Conservation (phyloP, 1,284 basidiomycete species). For the Phaffia rhodozyma region DNA sequence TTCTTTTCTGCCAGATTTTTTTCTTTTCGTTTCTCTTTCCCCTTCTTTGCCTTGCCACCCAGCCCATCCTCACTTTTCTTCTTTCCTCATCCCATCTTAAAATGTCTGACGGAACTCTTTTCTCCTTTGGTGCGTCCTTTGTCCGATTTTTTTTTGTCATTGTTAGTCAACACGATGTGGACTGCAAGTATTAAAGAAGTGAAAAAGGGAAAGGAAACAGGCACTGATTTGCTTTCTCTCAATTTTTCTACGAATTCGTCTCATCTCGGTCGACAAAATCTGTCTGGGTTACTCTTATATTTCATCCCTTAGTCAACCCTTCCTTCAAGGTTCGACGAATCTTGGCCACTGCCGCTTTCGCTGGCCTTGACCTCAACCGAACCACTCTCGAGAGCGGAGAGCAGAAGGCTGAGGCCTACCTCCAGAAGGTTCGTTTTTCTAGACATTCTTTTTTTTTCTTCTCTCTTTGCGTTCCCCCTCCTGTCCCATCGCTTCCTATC, state of each 20-base stretch:
- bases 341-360: slow-evolving; percentile 57
- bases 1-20: not conserved
- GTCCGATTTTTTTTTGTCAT: too few relatives aligned
- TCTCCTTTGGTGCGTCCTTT: not conserved
- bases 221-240: too few relatives aligned
- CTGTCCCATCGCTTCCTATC: not conserved
- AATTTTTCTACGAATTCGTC: too few relatives aligned
- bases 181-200: too few relatives aligned
- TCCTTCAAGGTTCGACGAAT: slow-evolving; percentile 40
- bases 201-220: too few relatives aligned
- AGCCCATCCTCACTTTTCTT: not conserved
- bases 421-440: slow-evolving; percentile 40
- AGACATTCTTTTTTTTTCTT: slow-evolving; percentile 19
- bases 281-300: not conserved
- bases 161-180: too few relatives aligned
- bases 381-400: slow-evolving; percentile 50
- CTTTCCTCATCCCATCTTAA: not conserved
- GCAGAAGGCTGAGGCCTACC: slow-evolving; percentile 66
- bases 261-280: not conserved
- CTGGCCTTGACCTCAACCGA: slow-evolving; percentile 55
- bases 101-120: slow-evolving; percentile 16
- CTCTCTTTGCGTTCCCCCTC: slow-evolving; percentile 8
- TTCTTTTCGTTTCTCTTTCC: not conserved
- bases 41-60: not conserved
- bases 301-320: not conserved